These are phyloP conservation scores for Pseudognaphalium luteoalbum DNA, from an alignment of 129 eudicot genomes.

Conservation along the genomic window DNA sequence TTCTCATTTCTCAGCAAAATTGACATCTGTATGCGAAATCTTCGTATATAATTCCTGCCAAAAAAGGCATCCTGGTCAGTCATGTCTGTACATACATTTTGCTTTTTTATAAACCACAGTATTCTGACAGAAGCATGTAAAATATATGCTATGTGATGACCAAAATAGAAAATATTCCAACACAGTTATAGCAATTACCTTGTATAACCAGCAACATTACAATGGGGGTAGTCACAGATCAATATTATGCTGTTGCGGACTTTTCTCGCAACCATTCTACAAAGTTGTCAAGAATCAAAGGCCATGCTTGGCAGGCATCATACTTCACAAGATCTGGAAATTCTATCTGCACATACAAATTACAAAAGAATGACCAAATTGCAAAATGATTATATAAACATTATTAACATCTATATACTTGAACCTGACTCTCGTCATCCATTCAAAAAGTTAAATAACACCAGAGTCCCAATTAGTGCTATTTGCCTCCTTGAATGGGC, in stretches of 20 bases:
- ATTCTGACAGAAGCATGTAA: background rate
- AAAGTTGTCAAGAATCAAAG: constrained; percentile 76
- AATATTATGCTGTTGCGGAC: constrained; percentile 30
- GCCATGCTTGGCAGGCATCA: constrained; percentile 77
- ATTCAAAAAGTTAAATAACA: background rate
- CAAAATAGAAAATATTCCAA: background rate
- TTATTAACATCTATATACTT: background rate
- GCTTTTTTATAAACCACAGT: background rate
- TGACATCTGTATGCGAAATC: constrained; percentile 33
- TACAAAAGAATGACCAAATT: constrained; percentile 17
- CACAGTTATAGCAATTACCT: constrained; percentile 28
- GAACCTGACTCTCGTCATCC: background rate
- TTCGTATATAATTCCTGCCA: constrained; percentile 33
- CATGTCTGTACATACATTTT: background rate
- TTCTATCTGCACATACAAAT: constrained; percentile 48
- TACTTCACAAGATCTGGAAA: constrained; percentile 74
- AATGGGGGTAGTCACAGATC: constrained; percentile 17
- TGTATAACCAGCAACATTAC: constrained; percentile 35
- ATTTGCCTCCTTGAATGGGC: background rate
- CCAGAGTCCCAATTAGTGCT: background rate
- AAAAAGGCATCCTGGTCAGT: constrained; percentile 3
- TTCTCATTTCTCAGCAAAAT: constrained; percentile 37
- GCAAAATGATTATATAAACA: background rate
- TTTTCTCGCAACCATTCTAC: constrained; percentile 81
- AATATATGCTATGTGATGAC: background rate